A percentile compares a stretch with the other conserved stretches of the same genome.
Conservation (phyloP, 2,329 filamentous ascomycete genomes). For the Ceratocystis alfenasii region DNA sequence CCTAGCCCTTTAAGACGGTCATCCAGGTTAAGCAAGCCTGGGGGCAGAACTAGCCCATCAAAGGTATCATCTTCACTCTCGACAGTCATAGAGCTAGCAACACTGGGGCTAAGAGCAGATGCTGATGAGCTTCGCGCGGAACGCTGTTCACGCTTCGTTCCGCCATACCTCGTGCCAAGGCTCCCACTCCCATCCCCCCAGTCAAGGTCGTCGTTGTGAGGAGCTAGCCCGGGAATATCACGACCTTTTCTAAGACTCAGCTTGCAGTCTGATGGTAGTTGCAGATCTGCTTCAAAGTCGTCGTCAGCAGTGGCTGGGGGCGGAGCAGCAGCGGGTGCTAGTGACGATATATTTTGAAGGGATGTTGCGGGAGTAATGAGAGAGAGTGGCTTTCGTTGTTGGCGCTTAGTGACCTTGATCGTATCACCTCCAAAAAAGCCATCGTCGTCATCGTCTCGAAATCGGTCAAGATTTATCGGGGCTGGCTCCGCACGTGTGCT, state of each 20-base stretch:
- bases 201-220: slow-evolving; percentile 69
- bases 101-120: slow-evolving; percentile 81
- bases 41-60: slow-evolving; percentile 75
- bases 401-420: slow-evolving; percentile 54
- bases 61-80: slow-evolving; percentile 92
- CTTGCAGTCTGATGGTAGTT: slow-evolving; percentile 55
- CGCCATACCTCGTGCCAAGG: slow-evolving; percentile 78
- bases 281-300: slow-evolving; percentile 61
- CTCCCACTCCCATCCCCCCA: slow-evolving; percentile 93
- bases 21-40: slow-evolving; percentile 70
- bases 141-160: slow-evolving; percentile 66
- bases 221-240: slow-evolving; percentile 43
- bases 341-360: slow-evolving; percentile 30
- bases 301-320: slow-evolving; percentile 37
- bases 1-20: slow-evolving; percentile 51
- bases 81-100: slow-evolving; percentile 77
- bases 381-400: slow-evolving; percentile 41
- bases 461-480: slow-evolving; percentile 47
- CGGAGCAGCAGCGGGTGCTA: slow-evolving; percentile 15
- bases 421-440: slow-evolving; percentile 56
- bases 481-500: slow-evolving; percentile 29
- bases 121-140: slow-evolving; percentile 76
- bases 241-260: slow-evolving; percentile 50
- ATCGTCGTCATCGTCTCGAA: slow-evolving; percentile 50
- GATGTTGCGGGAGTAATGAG: slow-evolving; percentile 46